Base-by-base conservation (phyloP, 129 eudicot genomes). In the Helichrysum umbraculigerum region DNA sequence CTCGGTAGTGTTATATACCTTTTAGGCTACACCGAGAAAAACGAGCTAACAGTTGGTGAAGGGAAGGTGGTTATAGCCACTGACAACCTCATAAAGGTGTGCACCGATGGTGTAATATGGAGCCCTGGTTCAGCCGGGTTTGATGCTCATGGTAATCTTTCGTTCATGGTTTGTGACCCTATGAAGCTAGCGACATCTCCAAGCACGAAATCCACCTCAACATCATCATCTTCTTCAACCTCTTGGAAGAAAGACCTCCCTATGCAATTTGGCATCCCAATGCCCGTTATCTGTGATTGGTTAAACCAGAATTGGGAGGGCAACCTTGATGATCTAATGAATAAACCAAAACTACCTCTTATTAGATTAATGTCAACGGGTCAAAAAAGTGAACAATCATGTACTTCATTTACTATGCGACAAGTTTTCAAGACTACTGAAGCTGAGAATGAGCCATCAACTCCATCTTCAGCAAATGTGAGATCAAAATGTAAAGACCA, bases 161-260 rank as follows among this genome's bases (percentile, higher is more conserved):
- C 98, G 0, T 94, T 94, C 83, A 91, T 94, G 96, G 93, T 94
- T 74, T 94, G 98, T 65, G 98, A 94, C 85, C 98, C 98, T 5
- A 94, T 91, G 98, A 94, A 94, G 80, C 85, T 88, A 21, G 93
- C 97, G 42, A 89, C 98, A 16, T 89, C 98, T 41, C 97, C 97
- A 47, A 84, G 84, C 73, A 81, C 90, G 65, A 91, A 89, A 78
- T 91, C 98, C 70, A 76, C 88, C 20, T 74, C 97, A 14, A 85
- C 89, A 9, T 92, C 93, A 16, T 87, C 96, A 7, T 86, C 96
- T 25, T 83, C 98, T n/a, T 72, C 93, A 14, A 79, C 93, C 68
- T 94, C 97, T 0, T 85, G 90, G 90, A 94, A 89, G 71, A 93
- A 87, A 73, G 97, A 91, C 69, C 73, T 74, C 51, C 93, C 90